phyloP scores from a whole-genome alignment of 305 asterid genomes.

The Galium porrigens region DNA sequence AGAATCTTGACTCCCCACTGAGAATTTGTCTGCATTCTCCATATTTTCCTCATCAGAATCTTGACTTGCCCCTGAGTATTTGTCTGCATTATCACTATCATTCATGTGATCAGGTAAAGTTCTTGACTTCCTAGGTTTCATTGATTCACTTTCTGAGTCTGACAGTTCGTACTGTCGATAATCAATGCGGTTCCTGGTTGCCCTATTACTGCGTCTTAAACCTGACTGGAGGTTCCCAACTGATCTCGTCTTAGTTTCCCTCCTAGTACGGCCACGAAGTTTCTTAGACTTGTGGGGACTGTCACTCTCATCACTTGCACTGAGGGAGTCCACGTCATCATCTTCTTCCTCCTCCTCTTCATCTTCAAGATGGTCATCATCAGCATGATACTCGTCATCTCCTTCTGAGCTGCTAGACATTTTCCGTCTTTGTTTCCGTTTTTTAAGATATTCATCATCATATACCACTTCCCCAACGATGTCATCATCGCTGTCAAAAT shows the following conservation, averaged over 20 bases:
- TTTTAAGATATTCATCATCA: conserved; percentile 69
- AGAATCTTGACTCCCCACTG: conserved; percentile 40
- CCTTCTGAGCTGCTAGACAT: conserved; percentile 77
- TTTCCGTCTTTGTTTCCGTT: conserved; percentile 42
- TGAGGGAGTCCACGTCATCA: conserved; percentile 35
- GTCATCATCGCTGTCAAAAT: conserved; percentile 73
- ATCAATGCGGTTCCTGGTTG: conserved; percentile 57
- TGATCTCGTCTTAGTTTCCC: conserved; percentile 53
- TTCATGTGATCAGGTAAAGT: conserved; percentile 30
- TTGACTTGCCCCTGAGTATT: conserved; percentile 30
- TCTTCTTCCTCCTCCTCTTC: conserved; percentile 70
- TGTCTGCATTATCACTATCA: conserved; percentile 33
- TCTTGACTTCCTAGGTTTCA: conserved; percentile 35
- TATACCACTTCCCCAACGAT: conserved; percentile 89
- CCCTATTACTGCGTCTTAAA: conserved; percentile 79
- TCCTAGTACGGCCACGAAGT: conserved; percentile 47
- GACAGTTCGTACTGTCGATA: conserved; percentile 64
- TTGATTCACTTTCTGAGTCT: conserved; percentile 52
- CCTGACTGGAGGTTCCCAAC: conserved; percentile 49
- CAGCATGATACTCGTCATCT: conserved; percentile 65
- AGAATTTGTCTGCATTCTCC: conserved; percentile 30
- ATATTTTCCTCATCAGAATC: conserved; percentile 24
- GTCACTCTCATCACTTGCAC: conserved; percentile 59
- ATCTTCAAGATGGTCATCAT: conserved; percentile 67
- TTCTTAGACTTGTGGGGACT: conserved; percentile 29